Evolutionary conservation across 1,139 yeast species (phyloP).

Genomic region (Lodderomyces orthopsilosis): DNA sequence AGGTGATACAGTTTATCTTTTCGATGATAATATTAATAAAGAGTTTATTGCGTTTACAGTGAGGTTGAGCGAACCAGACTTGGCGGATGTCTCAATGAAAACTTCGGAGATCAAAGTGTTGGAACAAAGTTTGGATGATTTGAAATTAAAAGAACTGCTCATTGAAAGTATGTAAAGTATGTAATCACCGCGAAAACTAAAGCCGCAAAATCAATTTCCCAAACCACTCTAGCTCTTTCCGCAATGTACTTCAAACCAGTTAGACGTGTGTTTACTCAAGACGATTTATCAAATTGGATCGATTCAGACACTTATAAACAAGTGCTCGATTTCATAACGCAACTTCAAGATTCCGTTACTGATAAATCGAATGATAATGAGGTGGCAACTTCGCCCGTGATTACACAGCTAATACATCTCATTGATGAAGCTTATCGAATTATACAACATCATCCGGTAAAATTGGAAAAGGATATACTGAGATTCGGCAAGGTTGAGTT

Average conservation of each 20-base stretch:
- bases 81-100: not conserved
- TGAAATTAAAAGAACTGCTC: not conserved
- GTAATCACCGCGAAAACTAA: not conserved
- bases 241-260: conserved; percentile 30
- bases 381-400: conserved; percentile 21
- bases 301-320: conserved; percentile 48
- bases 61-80: conserved; percentile 20
- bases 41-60: conserved; percentile 55
- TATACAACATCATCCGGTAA: conserved; percentile 63
- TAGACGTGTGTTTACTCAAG: conserved; percentile 54
- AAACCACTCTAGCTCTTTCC: not conserved
- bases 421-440: conserved; percentile 45
- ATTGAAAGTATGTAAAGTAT: not conserved
- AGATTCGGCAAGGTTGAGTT: conserved; percentile 93
- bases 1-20: conserved; percentile 64
- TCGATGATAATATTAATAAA: conserved; percentile 53
- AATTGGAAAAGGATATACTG: conserved; percentile 60
- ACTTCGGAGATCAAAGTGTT: conserved; percentile 5
- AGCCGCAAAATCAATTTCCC: not conserved
- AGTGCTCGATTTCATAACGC: conserved; percentile 53
- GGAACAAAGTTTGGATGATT: conserved; percentile 7
- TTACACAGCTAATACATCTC: conserved; percentile 31
- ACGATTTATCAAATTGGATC: conserved; percentile 67
- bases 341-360: conserved; percentile 62
- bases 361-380: conserved; percentile 54